Evolutionary conservation across 768 basidiomycete genomes (phyloP).

Genomic region (Psilocybe sp.): DNA sequence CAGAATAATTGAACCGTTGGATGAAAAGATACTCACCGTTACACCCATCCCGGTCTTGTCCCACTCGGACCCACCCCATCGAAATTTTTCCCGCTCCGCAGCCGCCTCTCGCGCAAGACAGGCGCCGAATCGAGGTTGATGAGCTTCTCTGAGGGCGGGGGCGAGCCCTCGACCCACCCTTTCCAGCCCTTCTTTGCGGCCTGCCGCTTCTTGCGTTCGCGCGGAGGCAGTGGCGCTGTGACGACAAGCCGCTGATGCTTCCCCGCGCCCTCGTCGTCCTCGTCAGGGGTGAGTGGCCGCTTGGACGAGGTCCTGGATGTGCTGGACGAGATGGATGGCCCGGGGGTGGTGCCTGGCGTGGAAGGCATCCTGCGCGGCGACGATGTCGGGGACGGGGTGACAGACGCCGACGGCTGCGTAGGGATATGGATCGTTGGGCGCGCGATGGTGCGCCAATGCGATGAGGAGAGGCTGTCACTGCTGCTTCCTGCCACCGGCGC

Average conservation of each 20-base stretch:
- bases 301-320: conserved; percentile 81
- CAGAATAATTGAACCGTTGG: conserved; percentile 52
- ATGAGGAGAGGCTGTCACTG: conserved; percentile 38
- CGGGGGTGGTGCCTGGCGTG: conserved; percentile 72
- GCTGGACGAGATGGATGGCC: conserved; percentile 68
- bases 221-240: conserved; percentile 22
- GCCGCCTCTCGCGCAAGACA: conserved; percentile 68
- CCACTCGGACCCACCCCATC: conserved; percentile 72
- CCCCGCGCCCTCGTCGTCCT: conserved; percentile 41
- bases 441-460: conserved; percentile 42
- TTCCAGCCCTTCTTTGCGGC: conserved; percentile 84
- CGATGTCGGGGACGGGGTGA: conserved; percentile 67
- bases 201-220: conserved; percentile 55
- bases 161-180: conserved; percentile 87
- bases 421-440: conserved; percentile 75
- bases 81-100: conserved; percentile 83
- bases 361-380: conserved; percentile 41
- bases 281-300: conserved; percentile 71
- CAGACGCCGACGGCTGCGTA: conserved; percentile 68
- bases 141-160: conserved; percentile 73
- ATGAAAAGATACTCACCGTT: conserved; percentile 40
- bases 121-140: conserved; percentile 78
- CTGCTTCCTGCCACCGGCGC: conserved; percentile 26
- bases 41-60: conserved; percentile 70
- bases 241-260: conserved; percentile 12